A percentile compares a stretch with the other conserved stretches of the same genome.
phyloP scores from a whole-genome alignment of 2,329 filamentous ascomycete genomes.

The Neopestalotiopsis clavispora region DNA sequence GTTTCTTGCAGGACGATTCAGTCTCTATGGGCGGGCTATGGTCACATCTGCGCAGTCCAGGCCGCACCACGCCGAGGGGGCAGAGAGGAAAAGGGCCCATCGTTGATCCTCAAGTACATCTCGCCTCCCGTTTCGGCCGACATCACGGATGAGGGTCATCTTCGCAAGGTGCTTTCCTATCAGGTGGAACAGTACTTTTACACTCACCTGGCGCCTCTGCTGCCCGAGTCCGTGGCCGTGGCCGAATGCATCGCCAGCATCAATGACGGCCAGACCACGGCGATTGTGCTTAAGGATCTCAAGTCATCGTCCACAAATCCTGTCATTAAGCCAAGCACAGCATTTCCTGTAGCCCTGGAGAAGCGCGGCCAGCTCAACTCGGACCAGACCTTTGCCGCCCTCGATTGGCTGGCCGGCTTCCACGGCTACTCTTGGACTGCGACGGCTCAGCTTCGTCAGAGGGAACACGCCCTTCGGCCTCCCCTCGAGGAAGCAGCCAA shows the following conservation, averaged over 20 bases:
- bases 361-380: constrained; percentile 52
- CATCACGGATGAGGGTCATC: constrained; percentile 62
- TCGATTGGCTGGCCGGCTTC: constrained; percentile 68
- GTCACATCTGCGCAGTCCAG: constrained; percentile 59
- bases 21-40: constrained; percentile 57
- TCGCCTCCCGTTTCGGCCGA: constrained; percentile 47
- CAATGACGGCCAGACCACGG: constrained; percentile 29
- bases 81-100: constrained; percentile 24
- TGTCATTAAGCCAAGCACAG: constrained; percentile 42
- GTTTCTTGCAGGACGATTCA: constrained; percentile 45
- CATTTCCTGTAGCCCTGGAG: constrained; percentile 61
- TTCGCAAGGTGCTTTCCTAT: constrained; percentile 70
- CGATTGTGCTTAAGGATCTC: constrained; percentile 25
- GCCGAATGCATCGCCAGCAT: constrained; percentile 50
- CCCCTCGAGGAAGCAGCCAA: constrained; percentile 59
- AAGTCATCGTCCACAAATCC: constrained; percentile 23
- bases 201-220: constrained; percentile 53
- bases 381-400: constrained; percentile 54
- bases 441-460: constrained; percentile 25
- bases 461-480: constrained; percentile 47
- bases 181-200: constrained; percentile 73
- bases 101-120: constrained; percentile 64
- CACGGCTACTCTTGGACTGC: constrained; percentile 57
- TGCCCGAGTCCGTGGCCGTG: constrained; percentile 49
- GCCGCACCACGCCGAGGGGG: constrained; percentile 35